A percentile compares a stretch with the other conserved stretches of the same genome.
Conservation (phyloP, 2,329 filamentous ascomycete genomes). For the Fusarium staphyleae region DNA sequence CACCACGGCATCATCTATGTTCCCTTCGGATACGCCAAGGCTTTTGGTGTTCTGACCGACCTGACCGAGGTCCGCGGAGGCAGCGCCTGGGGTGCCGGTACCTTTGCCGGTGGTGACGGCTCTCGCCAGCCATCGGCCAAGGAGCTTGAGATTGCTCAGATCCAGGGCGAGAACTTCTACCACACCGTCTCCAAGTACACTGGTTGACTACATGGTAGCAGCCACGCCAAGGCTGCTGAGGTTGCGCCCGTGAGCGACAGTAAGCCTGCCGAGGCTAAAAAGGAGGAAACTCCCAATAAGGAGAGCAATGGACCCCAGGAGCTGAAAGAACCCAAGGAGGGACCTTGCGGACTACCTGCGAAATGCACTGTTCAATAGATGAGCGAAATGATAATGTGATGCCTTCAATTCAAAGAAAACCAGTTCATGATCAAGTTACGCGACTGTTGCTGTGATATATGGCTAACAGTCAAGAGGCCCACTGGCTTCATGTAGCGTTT, state of each 20-base stretch:
- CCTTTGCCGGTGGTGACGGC: constrained; percentile 81
- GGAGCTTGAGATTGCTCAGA: constrained; percentile 80
- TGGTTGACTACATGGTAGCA: constrained; percentile 78
- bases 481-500: too few relatives aligned
- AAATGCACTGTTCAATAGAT: constrained; percentile 74
- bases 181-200: constrained; percentile 73
- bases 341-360: constrained; percentile 77
- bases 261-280: constrained; percentile 30
- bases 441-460: constrained; percentile 4
- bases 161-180: constrained; percentile 89
- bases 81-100: constrained; percentile 91
- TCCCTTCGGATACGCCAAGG: constrained; percentile 89
- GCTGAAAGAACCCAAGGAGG: constrained; percentile 61
- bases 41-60: constrained; percentile 74
- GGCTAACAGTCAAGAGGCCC: neutral
- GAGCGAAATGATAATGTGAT: constrained; percentile 28
- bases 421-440: neutral
- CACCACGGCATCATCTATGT: constrained; percentile 98
- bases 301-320: constrained; percentile 38
- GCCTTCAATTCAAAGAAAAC: constrained; percentile 1
- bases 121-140: constrained; percentile 77
- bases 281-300: constrained; percentile 31
- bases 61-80: constrained; percentile 85
- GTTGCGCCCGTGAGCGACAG: constrained; percentile 40
- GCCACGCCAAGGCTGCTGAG: constrained; percentile 43